A percentile compares a stretch with the other conserved stretches of the same genome.
These are phyloP conservation scores for Magnusiomyces suaveolens DNA, from an alignment of 1,139 yeast genomes.

Conservation along the genomic window DNA sequence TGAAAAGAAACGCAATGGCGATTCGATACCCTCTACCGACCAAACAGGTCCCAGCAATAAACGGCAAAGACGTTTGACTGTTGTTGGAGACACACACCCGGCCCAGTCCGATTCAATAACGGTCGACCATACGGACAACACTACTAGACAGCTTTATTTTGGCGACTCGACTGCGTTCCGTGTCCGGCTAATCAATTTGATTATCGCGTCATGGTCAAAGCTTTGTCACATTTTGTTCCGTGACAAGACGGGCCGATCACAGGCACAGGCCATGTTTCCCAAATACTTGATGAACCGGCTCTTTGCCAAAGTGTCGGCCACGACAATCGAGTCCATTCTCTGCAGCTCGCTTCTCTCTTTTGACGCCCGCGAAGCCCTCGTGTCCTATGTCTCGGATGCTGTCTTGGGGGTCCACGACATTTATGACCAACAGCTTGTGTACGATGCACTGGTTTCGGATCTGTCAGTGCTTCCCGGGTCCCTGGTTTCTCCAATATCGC, in stretches of 20 bases:
- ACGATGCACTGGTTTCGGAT: neutral
- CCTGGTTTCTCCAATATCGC: neutral
- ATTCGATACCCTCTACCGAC: neutral
- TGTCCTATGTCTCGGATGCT: neutral
- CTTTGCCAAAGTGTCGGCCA: neutral
- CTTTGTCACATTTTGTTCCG: neutral
- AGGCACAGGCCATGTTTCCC: neutral
- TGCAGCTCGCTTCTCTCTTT: neutral
- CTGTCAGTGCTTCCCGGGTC: neutral
- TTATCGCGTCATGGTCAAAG: neutral
- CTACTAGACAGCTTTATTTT: neutral
- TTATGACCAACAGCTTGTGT: neutral
- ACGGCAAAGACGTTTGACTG: no score
- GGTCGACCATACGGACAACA: neutral
- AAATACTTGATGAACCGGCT: neutral
- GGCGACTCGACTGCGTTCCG: neutral
- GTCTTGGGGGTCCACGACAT: neutral
- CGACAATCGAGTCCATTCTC: neutral
- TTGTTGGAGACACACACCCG: no score
- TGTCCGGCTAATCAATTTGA: neutral
- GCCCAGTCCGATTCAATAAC: neutral
- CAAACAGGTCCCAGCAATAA: neutral
- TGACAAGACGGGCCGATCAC: neutral
- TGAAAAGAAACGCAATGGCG: neutral
- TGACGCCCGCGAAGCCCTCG: neutral